Evolutionary conservation across 805 yeast species (phyloP).

Genomic region (Teunomyces kruisii): DNA sequence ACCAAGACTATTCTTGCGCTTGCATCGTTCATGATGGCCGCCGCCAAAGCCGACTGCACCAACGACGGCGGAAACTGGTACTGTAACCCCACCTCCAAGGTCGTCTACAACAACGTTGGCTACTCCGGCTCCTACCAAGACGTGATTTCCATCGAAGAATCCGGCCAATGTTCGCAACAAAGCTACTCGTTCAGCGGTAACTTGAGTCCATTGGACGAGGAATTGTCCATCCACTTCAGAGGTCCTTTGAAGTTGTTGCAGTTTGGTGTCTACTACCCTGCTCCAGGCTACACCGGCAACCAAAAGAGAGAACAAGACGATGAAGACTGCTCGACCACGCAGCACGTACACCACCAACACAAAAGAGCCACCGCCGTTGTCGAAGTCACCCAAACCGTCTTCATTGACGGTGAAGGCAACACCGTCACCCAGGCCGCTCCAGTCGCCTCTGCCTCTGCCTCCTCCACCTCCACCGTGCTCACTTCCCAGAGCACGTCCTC

Average conservation of each 20-base stretch:
- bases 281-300: slow-evolving; percentile 36
- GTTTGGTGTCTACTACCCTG: slow-evolving; percentile 87
- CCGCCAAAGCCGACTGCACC: slow-evolving; percentile 21
- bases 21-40: slow-evolving; percentile 14
- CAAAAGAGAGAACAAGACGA: slow-evolving; percentile 47
- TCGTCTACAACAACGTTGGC: slow-evolving; percentile 72
- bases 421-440: slow-evolving; percentile 25
- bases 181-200: slow-evolving; percentile 63
- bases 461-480: slow-evolving; percentile 19
- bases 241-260: slow-evolving; percentile 80
- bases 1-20: slow-evolving; percentile 22
- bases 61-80: slow-evolving; percentile 33
- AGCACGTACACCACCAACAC: slow-evolving; percentile 48
- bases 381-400: slow-evolving; percentile 77
- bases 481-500: slow-evolving; percentile 16
- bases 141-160: slow-evolving; percentile 75
- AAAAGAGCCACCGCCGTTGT: slow-evolving; percentile 65
- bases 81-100: slow-evolving; percentile 58
- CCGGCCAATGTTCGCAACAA: slow-evolving; percentile 68
- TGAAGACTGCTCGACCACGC: slow-evolving; percentile 47
- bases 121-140: slow-evolving; percentile 80
- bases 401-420: slow-evolving; percentile 60
- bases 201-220: slow-evolving; percentile 81
- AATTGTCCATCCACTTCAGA: slow-evolving; percentile 84
- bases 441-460: slow-evolving; percentile 19